These are phyloP conservation scores for Brassica balearica DNA, from an alignment of 441 rosid species.

Conservation along the genomic window DNA sequence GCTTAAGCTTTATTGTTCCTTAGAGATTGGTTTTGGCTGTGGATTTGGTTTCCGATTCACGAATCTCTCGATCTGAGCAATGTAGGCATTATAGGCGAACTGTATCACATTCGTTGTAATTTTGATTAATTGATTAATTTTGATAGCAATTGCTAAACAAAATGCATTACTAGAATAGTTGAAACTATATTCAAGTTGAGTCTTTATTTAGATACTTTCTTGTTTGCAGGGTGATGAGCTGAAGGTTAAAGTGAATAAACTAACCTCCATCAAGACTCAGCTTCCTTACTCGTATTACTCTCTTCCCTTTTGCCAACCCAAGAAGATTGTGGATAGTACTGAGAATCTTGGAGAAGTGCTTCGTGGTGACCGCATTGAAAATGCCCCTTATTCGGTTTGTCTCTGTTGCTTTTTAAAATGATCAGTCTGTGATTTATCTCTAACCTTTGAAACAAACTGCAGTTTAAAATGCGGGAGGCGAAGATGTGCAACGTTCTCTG, in stretches of 20 bases:
- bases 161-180: not conserved
- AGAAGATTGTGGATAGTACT: conserved; percentile 65
- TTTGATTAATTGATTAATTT: not conserved
- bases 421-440: not conserved
- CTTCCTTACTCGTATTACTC: conserved; percentile 74
- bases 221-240: conserved; percentile 61
- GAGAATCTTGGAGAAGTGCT: conserved; percentile 85
- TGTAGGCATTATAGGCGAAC: not conserved
- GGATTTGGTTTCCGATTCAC: conserved; percentile 15
- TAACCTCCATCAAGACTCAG: conserved; percentile 73
- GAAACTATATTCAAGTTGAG: not conserved
- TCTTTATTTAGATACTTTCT: not conserved
- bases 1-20: not conserved
- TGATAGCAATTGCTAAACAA: not conserved
- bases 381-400: conserved; percentile 65
- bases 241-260: conserved; percentile 71
- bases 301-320: conserved; percentile 59
- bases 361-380: conserved; percentile 79
- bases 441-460: conserved; percentile 31
- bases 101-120: not conserved
- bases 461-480: conserved; percentile 79
- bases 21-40: not conserved
- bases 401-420: not conserved
- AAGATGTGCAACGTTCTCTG: conserved; percentile 66
- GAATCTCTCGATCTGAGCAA: not conserved